Percentiles rank a stretch among this genome's conserved stretches.
These are phyloP conservation scores for Chlorella sp. DNA, from an alignment of 139 green algal genomes.

Conservation along the genomic window DNA sequence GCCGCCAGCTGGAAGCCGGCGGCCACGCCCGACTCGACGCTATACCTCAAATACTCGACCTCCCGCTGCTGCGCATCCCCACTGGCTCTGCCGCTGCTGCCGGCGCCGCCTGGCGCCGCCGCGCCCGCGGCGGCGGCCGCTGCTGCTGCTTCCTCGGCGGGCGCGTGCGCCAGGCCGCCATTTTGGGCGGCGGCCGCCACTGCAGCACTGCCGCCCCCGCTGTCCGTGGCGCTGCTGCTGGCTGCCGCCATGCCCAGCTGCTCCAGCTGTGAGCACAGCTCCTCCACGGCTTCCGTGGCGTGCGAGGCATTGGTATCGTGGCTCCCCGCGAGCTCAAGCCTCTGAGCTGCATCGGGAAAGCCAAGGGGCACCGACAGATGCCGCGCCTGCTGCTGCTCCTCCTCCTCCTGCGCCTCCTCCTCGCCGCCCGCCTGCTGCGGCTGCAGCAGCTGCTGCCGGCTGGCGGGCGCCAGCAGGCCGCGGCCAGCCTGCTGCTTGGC, in stretches of 20 bases:
- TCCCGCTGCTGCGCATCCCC: background rate
- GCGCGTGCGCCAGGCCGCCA: too few species aligned
- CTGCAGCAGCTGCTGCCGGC: background rate
- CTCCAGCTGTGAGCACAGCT: constrained; percentile 5
- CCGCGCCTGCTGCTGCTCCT: constrained; percentile 3
- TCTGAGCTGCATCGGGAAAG: constrained; percentile 21
- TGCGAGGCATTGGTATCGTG: background rate
- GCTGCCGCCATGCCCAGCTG: background rate
- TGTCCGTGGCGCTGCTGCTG: background rate
- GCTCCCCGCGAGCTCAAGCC: constrained; percentile 24
- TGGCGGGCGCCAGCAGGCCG: background rate
- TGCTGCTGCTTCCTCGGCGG: background rate
- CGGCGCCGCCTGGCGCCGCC: too few species aligned
- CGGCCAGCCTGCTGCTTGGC: constrained; percentile 25
- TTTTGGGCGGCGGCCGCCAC: background rate
- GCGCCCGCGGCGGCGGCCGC: too few species aligned
- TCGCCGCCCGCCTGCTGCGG: background rate
- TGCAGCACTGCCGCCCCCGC: background rate
- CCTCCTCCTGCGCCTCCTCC: constrained; percentile 23
- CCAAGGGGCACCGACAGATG: constrained; percentile 21
- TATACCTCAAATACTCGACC: constrained; percentile 30
- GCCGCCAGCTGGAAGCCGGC: constrained; percentile 92
- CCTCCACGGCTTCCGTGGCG: constrained; percentile 1
- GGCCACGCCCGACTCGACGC: constrained; percentile 74
- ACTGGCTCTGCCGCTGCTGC: background rate